Evolutionary conservation across 2,329 filamentous ascomycete genomes (phyloP), one percentile per base, ranked within the genome.

Genomic region (Drechmeria coniospora): DNA sequence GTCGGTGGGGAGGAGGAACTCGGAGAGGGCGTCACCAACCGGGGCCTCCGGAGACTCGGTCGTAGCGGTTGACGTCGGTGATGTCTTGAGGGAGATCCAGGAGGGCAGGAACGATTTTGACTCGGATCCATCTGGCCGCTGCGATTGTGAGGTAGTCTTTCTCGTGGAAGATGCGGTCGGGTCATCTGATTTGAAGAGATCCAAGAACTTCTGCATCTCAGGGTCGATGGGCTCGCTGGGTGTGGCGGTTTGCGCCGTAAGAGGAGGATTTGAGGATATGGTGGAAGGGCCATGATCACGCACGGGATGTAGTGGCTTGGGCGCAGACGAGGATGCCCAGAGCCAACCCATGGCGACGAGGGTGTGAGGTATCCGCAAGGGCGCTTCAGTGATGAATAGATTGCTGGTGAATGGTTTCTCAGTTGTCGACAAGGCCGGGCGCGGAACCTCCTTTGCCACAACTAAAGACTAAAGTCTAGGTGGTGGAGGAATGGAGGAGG

Each of bases 1-100:
- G 28, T 66, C 72, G 23, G 74, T 74, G 0, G 83, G 82, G 35
- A 90, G 79, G 27, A 82, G 63, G 36, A 74, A 70, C 38, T 81
- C 72, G 39, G 74, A 68, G 32, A 79, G 51, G 32, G 61, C 52
- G 36, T 60, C 54, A 34, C 45, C 44, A 25, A 36, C 36, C 8
- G 54, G 47, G 6, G 47, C 40, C 5, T 34, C 30, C 31, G 26
- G 39, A 18, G 23, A 37, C 26, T 22, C 31, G 8, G 27, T 29
- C 18, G 32, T 33, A n/a, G n/a, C n/a, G n/a, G n/a, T n/a, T 27
- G 41, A 37, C 16, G 41, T 35, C 27, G 45, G 34, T 13, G 51
- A 36, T 13, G 50, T 42, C 20, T 50, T 44, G 31, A 48, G 40
- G 25, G 51, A 45, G 36, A 58, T 46, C 46, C 51, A 50, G 19